A percentile compares a stretch with the other conserved stretches of the same genome.
These are phyloP conservation scores for Coemansia sp. DNA, from an alignment of 192 early-diverging fungal species.

Conservation along the genomic window DNA sequence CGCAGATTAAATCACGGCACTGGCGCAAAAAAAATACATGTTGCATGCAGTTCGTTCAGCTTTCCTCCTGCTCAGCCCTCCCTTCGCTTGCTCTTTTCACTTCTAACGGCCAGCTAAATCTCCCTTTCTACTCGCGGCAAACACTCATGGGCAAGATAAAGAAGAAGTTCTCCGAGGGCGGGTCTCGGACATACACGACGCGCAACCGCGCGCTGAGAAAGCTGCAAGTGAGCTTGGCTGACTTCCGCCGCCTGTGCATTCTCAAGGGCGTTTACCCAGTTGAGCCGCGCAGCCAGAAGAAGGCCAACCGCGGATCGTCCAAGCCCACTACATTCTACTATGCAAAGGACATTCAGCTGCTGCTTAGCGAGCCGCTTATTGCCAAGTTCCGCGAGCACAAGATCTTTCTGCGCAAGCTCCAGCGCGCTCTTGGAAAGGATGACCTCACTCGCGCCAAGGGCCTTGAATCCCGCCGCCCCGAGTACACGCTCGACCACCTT, in stretches of 20 bases:
- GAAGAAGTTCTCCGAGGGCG: conserved; percentile 87
- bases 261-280: conserved; percentile 98
- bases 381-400: conserved; percentile 91
- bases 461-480: conserved; percentile 73
- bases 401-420: conserved; percentile 79
- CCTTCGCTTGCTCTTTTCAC: background rate
- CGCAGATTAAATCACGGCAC: no score
- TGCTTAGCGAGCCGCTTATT: conserved; percentile 91
- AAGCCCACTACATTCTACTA: conserved; percentile 91
- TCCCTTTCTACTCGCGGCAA: background rate
- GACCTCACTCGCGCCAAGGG: conserved; percentile 72
- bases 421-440: conserved; percentile 76
- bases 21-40: no score
- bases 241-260: conserved; percentile 97
- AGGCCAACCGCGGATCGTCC: conserved; percentile 84
- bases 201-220: conserved; percentile 87
- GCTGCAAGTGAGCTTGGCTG: conserved; percentile 88
- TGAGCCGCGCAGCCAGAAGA: conserved; percentile 91
- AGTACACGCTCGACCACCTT: conserved; percentile 88
- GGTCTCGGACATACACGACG: conserved; percentile 85
- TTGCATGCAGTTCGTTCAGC: no score
- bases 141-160: conserved; percentile 38
- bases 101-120: no score
- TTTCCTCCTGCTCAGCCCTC: no score
- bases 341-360: conserved; percentile 91